Percentiles rank a stretch among this genome's conserved stretches.
phyloP scores from a whole-genome alignment of 176 grass and related monocot genomes.

The Triticum monococcum region DNA sequence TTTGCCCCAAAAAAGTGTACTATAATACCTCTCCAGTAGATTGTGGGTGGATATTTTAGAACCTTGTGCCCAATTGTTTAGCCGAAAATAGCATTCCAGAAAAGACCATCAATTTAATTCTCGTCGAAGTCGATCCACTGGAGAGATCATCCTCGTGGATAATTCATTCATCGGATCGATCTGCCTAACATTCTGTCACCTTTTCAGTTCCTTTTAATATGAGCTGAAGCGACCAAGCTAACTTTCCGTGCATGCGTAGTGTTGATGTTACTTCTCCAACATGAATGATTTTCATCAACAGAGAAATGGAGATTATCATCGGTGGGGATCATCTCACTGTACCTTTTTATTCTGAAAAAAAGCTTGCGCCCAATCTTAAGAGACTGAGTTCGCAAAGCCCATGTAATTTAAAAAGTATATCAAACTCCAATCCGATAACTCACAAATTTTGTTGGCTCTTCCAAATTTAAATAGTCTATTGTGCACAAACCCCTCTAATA shows the following conservation, averaged over 20 bases:
- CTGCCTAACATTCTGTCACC: slow-evolving; percentile 36
- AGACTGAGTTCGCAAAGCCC: background rate
- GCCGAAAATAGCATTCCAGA: slow-evolving; percentile 16
- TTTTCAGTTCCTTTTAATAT: background rate
- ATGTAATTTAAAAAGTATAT: background rate
- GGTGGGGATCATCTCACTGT: background rate
- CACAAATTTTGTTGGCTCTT: background rate
- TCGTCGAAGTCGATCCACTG: background rate
- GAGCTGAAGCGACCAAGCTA: slow-evolving; percentile 12
- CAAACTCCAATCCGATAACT: background rate
- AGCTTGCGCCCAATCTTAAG: background rate
- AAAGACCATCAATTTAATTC: background rate
- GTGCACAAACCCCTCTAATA: too few relatives aligned
- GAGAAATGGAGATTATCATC: background rate
- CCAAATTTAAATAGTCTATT: too few relatives aligned
- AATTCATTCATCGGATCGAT: slow-evolving; percentile 25
- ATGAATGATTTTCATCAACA: slow-evolving; percentile 5
- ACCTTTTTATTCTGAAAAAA: background rate
- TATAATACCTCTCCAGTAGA: background rate
- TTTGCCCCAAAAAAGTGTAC: too few relatives aligned
- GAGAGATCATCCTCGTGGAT: slow-evolving; percentile 41
- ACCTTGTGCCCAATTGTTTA: slow-evolving; percentile 33
- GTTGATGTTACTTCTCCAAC: slow-evolving; percentile 28
- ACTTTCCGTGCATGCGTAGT: slow-evolving; percentile 10
- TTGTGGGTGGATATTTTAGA: slow-evolving; percentile 6